phyloP scores from a whole-genome alignment of 83 land plant genomes.

The Diphasiastrum complanatum region DNA sequence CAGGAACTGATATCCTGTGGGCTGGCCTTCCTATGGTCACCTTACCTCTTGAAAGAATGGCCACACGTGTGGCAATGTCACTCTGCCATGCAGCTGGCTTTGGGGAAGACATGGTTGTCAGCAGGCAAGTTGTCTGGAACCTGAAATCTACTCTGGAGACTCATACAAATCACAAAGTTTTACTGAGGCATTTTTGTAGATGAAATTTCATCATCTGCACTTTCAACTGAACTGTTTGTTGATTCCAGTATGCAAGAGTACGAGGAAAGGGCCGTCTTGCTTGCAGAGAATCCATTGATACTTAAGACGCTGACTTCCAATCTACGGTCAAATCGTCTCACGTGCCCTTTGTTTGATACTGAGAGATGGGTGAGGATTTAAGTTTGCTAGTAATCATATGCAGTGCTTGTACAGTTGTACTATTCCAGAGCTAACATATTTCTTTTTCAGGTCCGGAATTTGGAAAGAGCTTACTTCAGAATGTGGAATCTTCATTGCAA shows the following conservation, averaged over 20 bases:
- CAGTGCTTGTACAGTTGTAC: too few species aligned
- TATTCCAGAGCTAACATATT: too few species aligned
- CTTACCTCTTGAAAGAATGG: constrained; percentile 94
- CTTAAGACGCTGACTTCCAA: constrained; percentile 55
- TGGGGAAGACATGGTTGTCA: constrained; percentile 96
- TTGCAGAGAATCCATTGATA: constrained; percentile 57
- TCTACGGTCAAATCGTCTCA: constrained; percentile 65
- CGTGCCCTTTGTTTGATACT: constrained; percentile 93
- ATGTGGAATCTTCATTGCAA: constrained; percentile 96
- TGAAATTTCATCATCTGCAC: too few species aligned
- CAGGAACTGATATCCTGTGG: constrained; percentile 96
- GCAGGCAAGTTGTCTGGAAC: constrained; percentile 59
- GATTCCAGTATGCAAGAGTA: constrained; percentile 94
- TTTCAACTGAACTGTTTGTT: too few species aligned
- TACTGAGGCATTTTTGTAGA: too few species aligned
- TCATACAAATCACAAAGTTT: too few species aligned
- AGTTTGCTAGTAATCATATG: neutral
- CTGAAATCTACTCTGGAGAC: too few species aligned
- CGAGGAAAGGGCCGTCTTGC: constrained; percentile 77
- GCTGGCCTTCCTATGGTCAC: constrained; percentile 96
- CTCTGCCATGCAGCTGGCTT: constrained; percentile 81
- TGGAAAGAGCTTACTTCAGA: constrained; percentile 87
- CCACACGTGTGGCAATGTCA: constrained; percentile 96
- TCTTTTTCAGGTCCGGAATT: constrained; percentile 88
- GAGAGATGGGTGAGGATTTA: constrained; percentile 71